phyloP scores from a whole-genome alignment of 768 basidiomycete species.

The Mycena alexandri region DNA sequence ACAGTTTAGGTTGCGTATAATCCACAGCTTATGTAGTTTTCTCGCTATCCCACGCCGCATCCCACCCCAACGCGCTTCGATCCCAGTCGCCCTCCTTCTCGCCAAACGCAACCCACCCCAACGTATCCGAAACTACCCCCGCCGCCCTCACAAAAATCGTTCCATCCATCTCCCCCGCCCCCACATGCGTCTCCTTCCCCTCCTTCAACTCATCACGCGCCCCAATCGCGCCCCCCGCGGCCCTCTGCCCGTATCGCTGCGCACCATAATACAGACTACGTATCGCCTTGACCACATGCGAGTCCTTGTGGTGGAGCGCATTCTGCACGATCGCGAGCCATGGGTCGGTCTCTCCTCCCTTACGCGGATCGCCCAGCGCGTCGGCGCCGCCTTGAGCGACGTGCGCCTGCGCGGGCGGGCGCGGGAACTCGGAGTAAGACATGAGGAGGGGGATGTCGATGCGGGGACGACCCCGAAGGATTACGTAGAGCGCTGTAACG shows the following conservation, averaged over 20 bases:
- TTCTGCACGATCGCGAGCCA: conserved; percentile 54
- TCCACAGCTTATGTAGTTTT: no score
- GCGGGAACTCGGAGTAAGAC: conserved; percentile 50
- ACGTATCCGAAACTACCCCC: conserved; percentile 54
- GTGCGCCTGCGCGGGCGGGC: no score
- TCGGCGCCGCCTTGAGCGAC: no score
- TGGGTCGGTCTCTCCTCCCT: conserved; percentile 44
- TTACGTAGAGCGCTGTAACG: conserved; percentile 44
- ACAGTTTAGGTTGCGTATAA: no score
- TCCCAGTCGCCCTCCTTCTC: conserved; percentile 54
- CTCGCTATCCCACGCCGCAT: conserved; percentile 55
- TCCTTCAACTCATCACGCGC: conserved; percentile 45
- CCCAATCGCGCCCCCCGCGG: conserved; percentile 45
- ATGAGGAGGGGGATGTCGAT: conserved; percentile 54
- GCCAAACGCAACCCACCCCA: conserved; percentile 60
- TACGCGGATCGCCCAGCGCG: conserved; percentile 46
- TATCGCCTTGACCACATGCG: conserved; percentile 55
- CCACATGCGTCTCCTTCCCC: conserved; percentile 50
- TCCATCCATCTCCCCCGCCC: conserved; percentile 53
- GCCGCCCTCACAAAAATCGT: conserved; percentile 58
- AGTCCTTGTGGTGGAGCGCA: conserved; percentile 53
- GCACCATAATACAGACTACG: conserved; percentile 52
- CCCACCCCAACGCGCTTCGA: conserved; percentile 59
- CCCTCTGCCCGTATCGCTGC: conserved; percentile 48
- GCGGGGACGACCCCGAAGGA: conserved; percentile 56